Percentiles rank a stretch among this genome's conserved stretches.
Evolutionary conservation across 371 early-diverging fungal species (phyloP).

Genomic region (Umbelopsis sp.): DNA sequence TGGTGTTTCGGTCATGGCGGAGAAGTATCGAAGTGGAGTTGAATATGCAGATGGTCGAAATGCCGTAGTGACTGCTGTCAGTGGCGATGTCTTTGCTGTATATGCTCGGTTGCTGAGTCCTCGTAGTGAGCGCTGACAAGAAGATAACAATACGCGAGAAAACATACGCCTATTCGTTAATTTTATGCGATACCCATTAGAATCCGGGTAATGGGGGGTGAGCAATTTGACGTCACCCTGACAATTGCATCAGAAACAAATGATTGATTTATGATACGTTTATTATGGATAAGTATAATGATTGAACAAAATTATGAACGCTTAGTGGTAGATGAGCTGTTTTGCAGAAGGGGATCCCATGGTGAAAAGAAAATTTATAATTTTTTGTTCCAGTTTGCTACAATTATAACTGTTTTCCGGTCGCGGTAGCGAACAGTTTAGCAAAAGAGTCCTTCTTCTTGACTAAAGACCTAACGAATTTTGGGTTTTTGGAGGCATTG

Average conservation of each 20-base stretch:
- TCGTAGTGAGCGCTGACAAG: not conserved
- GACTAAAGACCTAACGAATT: conserved; percentile 44
- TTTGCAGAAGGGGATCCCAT: not conserved
- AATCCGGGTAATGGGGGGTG: not conserved
- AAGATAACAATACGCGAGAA: not conserved
- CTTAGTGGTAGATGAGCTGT: not conserved
- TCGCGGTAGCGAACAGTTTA: conserved; percentile 42
- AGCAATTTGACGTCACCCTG: not conserved
- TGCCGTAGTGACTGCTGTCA: not conserved
- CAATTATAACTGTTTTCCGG: conserved; percentile 18
- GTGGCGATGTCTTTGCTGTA: not conserved
- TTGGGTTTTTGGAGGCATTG: conserved; percentile 27
- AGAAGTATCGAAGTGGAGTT: not conserved
- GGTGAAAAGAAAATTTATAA: not conserved
- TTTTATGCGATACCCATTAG: not conserved
- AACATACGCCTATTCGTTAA: not conserved
- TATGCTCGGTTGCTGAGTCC: not conserved
- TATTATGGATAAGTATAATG: conserved; percentile 17
- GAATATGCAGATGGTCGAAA: not conserved
- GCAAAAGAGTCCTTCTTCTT: conserved; percentile 46
- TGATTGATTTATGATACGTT: not conserved
- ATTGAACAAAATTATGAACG: conserved; percentile 18
- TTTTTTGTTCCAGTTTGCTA: not conserved
- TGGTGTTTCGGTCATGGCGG: not conserved
- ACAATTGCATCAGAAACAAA: not conserved